These are phyloP conservation scores for Lactuca saligna DNA, from an alignment of 129 eudicot genomes.

Conservation along the genomic window DNA sequence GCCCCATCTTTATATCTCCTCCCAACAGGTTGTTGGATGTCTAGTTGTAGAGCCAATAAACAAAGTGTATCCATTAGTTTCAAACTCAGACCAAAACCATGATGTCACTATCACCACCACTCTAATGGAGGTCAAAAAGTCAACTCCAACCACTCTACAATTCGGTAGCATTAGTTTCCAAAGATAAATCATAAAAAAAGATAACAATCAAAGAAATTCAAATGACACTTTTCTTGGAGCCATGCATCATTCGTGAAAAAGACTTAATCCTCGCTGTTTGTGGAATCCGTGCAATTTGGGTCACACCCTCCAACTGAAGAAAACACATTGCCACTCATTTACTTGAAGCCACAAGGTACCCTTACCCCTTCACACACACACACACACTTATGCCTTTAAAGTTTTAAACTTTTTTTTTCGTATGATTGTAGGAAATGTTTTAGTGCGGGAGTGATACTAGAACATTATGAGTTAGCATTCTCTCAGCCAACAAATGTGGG, in stretches of 20 bases:
- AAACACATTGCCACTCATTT: constrained; percentile 70
- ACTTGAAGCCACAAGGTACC: constrained; percentile 75
- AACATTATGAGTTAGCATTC: constrained; percentile 57
- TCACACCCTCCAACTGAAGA: constrained; percentile 73
- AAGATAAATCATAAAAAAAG: constrained; percentile 49
- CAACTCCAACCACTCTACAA: constrained; percentile 43
- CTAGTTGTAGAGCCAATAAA: constrained; percentile 57
- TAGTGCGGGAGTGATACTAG: constrained; percentile 39
- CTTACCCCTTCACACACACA: neutral
- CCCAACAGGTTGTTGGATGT: constrained; percentile 66
- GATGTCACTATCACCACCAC: constrained; percentile 15
- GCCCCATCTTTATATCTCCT: constrained; percentile 63
- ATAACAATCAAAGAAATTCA: constrained; percentile 16
- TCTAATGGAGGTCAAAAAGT: constrained; percentile 25
- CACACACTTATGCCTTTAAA: neutral
- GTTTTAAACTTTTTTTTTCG: neutral
- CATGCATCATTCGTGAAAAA: constrained; percentile 58
- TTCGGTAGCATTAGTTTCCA: constrained; percentile 64
- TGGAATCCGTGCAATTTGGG: constrained; percentile 95
- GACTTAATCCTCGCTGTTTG: constrained; percentile 64
- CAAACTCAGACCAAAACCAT: constrained; percentile 35
- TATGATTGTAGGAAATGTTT: constrained; percentile 66
- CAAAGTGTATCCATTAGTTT: constrained; percentile 46
- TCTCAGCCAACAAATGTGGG: constrained; percentile 79
- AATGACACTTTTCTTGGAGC: constrained; percentile 42